Evolutionary conservation across 2,329 filamentous ascomycete genomes (phyloP).

Genomic region (Didymosphaeria variabile): DNA sequence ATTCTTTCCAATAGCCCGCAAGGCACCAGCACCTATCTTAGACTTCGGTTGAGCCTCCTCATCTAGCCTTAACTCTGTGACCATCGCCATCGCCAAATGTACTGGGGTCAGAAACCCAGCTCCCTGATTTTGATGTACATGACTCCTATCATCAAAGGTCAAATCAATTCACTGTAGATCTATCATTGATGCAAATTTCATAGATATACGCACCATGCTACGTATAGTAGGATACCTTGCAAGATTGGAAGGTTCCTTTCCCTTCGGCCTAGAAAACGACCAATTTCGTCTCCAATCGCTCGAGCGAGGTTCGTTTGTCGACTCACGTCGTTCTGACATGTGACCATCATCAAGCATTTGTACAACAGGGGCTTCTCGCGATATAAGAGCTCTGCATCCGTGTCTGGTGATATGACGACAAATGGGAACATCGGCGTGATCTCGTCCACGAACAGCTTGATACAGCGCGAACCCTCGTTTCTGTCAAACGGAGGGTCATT

Average conservation of each 20-base stretch:
- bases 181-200: not conserved
- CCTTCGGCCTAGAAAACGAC: conserved; percentile 8
- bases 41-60: conserved; percentile 7
- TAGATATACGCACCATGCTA: conserved; percentile 17
- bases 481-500: not conserved
- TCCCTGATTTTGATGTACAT: conserved; percentile 18
- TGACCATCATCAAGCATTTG: conserved; percentile 18
- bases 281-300: conserved; percentile 15
- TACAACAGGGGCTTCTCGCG: conserved; percentile 17
- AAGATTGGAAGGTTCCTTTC: conserved; percentile 17
- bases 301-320: conserved; percentile 15
- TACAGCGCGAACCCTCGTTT: conserved; percentile 3
- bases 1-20: not conserved
- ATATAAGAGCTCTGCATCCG: conserved; percentile 1
- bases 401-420: conserved; percentile 9
- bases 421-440: conserved; percentile 21
- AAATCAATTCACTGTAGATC: not conserved
- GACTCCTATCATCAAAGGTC: conserved; percentile 11
- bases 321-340: conserved; percentile 13
- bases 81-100: conserved; percentile 12
- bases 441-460: conserved; percentile 11
- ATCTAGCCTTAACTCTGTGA: conserved; percentile 15
- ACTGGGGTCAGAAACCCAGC: conserved; percentile 12
- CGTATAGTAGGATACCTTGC: conserved; percentile 16
- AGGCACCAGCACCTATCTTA: conserved; percentile 13